These are phyloP conservation scores for Podaxis sp. DNA, from an alignment of 768 basidiomycete species.

Conservation along the genomic window DNA sequence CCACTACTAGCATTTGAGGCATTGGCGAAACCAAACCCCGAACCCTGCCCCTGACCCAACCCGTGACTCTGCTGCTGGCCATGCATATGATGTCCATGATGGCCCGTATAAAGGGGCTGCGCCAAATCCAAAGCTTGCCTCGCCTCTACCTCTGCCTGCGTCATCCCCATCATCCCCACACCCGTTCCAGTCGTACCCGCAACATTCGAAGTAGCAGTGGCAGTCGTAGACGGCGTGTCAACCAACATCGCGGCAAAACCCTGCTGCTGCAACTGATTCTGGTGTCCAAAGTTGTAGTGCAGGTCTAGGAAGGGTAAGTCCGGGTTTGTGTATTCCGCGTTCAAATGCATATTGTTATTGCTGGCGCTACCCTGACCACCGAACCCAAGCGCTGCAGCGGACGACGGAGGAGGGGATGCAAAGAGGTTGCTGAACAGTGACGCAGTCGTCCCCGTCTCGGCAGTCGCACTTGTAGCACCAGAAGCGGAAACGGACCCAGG, in stretches of 20 bases:
- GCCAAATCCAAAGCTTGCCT: conserved; percentile 38
- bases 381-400: neutral
- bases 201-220: neutral
- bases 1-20: neutral
- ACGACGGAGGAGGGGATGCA: neutral
- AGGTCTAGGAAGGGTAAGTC: conserved; percentile 69
- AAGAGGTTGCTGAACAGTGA: conserved; percentile 2
- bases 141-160: conserved; percentile 16
- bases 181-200: neutral
- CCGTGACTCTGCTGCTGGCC: conserved; percentile 18
- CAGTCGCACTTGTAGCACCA: neutral
- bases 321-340: conserved; percentile 23
- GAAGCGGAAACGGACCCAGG: neutral
- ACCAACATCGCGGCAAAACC: conserved; percentile 9
- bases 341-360: neutral
- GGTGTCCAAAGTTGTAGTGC: conserved; percentile 51
- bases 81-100: conserved; percentile 5
- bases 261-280: conserved; percentile 12
- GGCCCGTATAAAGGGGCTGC: conserved; percentile 14
- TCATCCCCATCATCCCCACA: conserved; percentile 8
- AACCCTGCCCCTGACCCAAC: conserved; percentile 7
- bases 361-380: neutral
- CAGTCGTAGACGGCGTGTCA: neutral
- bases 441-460: neutral
- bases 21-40: conserved; percentile 1